Evolutionary conservation across 2,329 filamentous ascomycete species (phyloP).

Genomic region (Cladosporium colombiae): DNA sequence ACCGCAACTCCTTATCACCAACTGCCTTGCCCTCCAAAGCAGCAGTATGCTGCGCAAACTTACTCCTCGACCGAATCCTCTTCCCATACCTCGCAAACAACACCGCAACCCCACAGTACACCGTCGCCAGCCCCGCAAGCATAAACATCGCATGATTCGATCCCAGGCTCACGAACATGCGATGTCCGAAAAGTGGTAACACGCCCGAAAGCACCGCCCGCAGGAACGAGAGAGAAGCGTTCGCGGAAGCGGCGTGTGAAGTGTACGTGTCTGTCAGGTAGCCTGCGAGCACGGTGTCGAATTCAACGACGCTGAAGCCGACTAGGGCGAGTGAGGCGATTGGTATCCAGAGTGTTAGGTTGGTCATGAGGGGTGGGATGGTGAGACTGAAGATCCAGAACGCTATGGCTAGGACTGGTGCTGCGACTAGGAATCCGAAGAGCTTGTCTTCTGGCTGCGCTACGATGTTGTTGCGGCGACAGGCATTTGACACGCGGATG

Average conservation of each 20-base stretch:
- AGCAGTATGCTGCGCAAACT: constrained; percentile 34
- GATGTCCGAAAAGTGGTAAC: constrained; percentile 44
- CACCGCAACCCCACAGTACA: constrained; percentile 38
- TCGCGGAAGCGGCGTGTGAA: constrained; percentile 48
- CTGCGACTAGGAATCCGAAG: constrained; percentile 48
- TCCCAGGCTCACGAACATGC: constrained; percentile 44
- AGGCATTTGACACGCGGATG: constrained; percentile 34
- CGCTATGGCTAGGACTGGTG: constrained; percentile 45
- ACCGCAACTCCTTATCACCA: neutral
- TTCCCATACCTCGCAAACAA: constrained; percentile 44
- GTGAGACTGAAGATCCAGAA: constrained; percentile 53
- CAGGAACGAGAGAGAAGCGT: constrained; percentile 45
- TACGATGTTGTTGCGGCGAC: constrained; percentile 9
- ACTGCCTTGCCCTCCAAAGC: neutral
- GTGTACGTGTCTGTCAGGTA: constrained; percentile 51
- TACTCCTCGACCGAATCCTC: constrained; percentile 39
- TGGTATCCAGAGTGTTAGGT: constrained; percentile 30
- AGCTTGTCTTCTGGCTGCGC: constrained; percentile 51
- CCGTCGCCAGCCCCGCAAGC: constrained; percentile 42
- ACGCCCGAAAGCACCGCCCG: constrained; percentile 42
- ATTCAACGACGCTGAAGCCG: constrained; percentile 53
- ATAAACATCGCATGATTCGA: constrained; percentile 44
- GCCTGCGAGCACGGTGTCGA: constrained; percentile 45
- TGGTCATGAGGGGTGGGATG: constrained; percentile 43
- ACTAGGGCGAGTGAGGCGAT: constrained; percentile 42